These are phyloP conservation scores for Theobroma cacao DNA, from an alignment of 345 rosid species.

Conservation along the genomic window DNA sequence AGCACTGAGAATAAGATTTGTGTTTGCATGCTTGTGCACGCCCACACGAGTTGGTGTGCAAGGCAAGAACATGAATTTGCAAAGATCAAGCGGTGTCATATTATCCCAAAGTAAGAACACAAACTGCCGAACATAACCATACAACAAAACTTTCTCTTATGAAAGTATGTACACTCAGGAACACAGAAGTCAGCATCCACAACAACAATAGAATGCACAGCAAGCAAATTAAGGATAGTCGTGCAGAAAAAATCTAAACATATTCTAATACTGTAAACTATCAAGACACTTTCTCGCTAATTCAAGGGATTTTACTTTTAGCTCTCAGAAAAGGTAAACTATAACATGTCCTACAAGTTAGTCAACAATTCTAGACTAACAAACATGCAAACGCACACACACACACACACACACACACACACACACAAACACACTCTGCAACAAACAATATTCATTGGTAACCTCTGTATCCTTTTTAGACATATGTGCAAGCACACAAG, in stretches of 20 bases:
- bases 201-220: neutral
- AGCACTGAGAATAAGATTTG: neutral
- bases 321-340: neutral
- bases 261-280: neutral
- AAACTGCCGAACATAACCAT: neutral
- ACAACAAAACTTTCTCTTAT: neutral
- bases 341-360: neutral
- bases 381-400: neutral
- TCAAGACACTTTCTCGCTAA: neutral
- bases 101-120: neutral
- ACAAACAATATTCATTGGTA: neutral
- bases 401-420: neutral
- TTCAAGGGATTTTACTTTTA: neutral
- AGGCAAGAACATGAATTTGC: neutral
- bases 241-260: neutral
- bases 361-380: neutral
- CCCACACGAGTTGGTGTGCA: neutral
- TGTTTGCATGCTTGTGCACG: neutral
- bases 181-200: conserved; percentile 1
- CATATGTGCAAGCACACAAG: neutral
- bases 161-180: neutral
- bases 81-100: neutral
- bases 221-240: neutral
- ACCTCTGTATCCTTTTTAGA: neutral
- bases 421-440: neutral